These are phyloP conservation scores for Tetrahymena thermophila DNA, from an alignment of 73 alveolate species.

Conservation along the genomic window DNA sequence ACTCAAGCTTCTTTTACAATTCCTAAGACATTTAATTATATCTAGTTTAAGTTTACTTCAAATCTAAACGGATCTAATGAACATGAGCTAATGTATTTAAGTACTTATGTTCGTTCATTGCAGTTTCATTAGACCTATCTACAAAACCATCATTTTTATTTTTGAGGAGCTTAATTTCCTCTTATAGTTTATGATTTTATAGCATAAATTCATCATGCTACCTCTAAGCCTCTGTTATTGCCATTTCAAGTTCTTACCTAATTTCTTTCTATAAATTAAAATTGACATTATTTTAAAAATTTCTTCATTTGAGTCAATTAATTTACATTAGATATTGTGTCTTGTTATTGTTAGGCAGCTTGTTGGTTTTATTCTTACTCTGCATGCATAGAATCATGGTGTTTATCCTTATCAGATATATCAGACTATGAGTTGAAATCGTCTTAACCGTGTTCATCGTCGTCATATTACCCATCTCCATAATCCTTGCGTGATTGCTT, in stretches of 20 bases:
- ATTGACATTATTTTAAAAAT: slow-evolving; percentile 37
- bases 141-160: slow-evolving; percentile 51
- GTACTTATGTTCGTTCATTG: slow-evolving; percentile 82
- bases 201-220: slow-evolving; percentile 62
- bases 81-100: slow-evolving; percentile 88
- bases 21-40: slow-evolving; percentile 84
- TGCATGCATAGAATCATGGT: slow-evolving; percentile 14
- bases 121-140: slow-evolving; percentile 61
- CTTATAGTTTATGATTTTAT: slow-evolving; percentile 66
- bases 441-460: slow-evolving; percentile 19
- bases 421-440: slow-evolving; percentile 3
- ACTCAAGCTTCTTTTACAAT: slow-evolving; percentile 69
- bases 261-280: slow-evolving; percentile 57
- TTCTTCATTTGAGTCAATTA: background rate
- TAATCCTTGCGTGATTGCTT: slow-evolving; percentile 40
- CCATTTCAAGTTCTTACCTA: slow-evolving; percentile 67
- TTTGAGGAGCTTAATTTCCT: slow-evolving; percentile 50
- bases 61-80: slow-evolving; percentile 80
- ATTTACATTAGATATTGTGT: slow-evolving; percentile 44
- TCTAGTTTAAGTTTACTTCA: slow-evolving; percentile 81
- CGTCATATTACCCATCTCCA: slow-evolving; percentile 25
- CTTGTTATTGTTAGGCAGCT: background rate
- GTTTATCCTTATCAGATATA: slow-evolving; percentile 31
- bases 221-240: slow-evolving; percentile 72
- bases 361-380: slow-evolving; percentile 2